Base-by-base conservation (phyloP, 179 eudicot species). In the Camellia oleifera region DNA sequence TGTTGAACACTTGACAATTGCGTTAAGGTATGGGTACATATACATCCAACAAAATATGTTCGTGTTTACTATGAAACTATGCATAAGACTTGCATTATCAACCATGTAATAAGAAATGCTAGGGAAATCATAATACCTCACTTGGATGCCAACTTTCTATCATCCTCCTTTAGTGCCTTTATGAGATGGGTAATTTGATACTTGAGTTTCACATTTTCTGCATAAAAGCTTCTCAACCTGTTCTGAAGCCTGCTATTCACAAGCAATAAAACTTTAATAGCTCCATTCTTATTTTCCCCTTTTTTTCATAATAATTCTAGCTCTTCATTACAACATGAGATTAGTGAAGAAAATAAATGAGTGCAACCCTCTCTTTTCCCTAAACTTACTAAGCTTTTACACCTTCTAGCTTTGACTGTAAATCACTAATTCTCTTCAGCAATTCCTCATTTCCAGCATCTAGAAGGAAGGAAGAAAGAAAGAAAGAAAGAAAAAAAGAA, bases 141-240 rank as follows among this genome's bases (percentile, higher is more conserved):
- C 48, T 78, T 72, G 20, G 80, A 76, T n/a, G 81, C 64, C 52
- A 79, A 81, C 76, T 80, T 83, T 73, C 72, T 40, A 68, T 73
- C 81, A 72, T 71, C 82, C 73, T 88, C 88, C 81, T 86, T 63
- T 52, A 88, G 53, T 20, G 89, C 86, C n/a, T 81, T 83, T 23
- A 88, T 84, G 71, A 88, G 89, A 83, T 88, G 91, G 54, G 66
- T 58, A 8, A 88, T 81, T 23, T 86, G 89, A 42, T 88, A 86
- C 62, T 82, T 75, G 76, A 88, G 86, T 78, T 86, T 88, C 17
- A 78, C 86, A 75, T 86, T 88, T 79, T 86, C 91, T 0, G 64
- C 78, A 48, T 62, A 76, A 74, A 32, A 86, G 86, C 15, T 76
- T 81, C 64, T 79, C 67, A 58, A 82, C 48, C 86, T 86, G 83